Conservation (phyloP, 140 eudicot species). For the Cichorium intybus region DNA sequence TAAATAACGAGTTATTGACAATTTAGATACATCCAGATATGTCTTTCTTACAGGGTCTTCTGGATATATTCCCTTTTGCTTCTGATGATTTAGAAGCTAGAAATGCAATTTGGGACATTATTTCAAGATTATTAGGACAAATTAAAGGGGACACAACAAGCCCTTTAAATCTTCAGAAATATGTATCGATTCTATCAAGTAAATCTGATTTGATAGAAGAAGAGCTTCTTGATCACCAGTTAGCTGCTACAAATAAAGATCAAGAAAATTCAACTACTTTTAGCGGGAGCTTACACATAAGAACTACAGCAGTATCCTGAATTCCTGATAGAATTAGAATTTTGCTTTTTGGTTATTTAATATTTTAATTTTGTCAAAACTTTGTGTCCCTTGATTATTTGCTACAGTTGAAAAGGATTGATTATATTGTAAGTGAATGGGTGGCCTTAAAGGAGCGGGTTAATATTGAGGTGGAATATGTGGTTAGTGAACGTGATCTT, state of each 20-base stretch:
- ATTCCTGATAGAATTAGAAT: not conserved
- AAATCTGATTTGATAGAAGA: constrained; percentile 78
- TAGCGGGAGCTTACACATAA: constrained; percentile 23
- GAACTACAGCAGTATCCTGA: constrained; percentile 86
- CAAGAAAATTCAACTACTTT: constrained; percentile 30
- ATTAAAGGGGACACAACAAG: constrained; percentile 43
- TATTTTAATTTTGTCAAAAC: not conserved
- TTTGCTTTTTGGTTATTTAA: constrained; percentile 7
- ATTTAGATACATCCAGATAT: constrained; percentile 51
- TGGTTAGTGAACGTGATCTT: constrained; percentile 51
- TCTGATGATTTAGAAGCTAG: constrained; percentile 86
- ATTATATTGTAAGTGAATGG: constrained; percentile 52
- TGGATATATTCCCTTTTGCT: constrained; percentile 73
- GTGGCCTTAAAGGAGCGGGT: constrained; percentile 28
- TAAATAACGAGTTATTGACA: constrained; percentile 27
- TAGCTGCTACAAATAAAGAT: constrained; percentile 38
- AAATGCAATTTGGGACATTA: constrained; percentile 78
- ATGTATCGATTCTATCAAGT: constrained; percentile 48
- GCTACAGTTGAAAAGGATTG: constrained; percentile 54
- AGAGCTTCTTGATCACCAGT: constrained; percentile 58
- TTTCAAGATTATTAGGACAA: constrained; percentile 50
- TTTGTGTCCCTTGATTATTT: constrained; percentile 46
- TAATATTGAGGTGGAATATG: constrained; percentile 23
- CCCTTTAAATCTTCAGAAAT: constrained; percentile 35
- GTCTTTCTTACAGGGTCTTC: constrained; percentile 65